These are phyloP conservation scores for Coprinopsis marcescibilis DNA, from an alignment of 768 basidiomycete species.

Conservation along the genomic window DNA sequence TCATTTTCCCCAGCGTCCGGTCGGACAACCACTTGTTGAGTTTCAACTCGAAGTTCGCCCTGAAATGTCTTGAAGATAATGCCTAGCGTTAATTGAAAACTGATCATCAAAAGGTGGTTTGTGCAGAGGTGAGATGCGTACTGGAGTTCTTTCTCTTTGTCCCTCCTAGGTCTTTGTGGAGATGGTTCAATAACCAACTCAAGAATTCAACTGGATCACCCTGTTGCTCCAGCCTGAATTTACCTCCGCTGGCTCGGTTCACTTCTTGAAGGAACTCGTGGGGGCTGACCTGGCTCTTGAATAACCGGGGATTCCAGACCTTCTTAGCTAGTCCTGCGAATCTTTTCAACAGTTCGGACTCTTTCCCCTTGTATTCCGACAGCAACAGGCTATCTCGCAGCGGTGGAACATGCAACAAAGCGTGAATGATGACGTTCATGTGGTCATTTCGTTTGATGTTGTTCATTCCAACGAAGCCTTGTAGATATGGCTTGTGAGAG, in stretches of 20 bases:
- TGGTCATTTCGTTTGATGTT: constrained; percentile 98
- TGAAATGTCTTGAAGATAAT: constrained; percentile 93
- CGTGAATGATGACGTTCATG: constrained; percentile 95
- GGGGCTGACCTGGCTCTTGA: constrained; percentile 98
- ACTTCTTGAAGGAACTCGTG: constrained; percentile 99
- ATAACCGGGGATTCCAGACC: constrained; percentile 92
- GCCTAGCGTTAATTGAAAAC: constrained; percentile 43
- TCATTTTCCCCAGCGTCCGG: constrained; percentile 68
- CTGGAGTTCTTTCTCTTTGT: constrained; percentile 89
- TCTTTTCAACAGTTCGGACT: constrained; percentile 82
- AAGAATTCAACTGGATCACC: constrained; percentile 97
- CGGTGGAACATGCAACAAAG: constrained; percentile 85
- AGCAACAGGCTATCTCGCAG: constrained; percentile 84
- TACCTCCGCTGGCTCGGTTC: constrained; percentile 78
- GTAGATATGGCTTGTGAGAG: constrained; percentile 70
- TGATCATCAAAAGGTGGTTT: constrained; percentile 6
- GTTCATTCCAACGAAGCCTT: constrained; percentile 95
- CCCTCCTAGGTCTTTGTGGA: constrained; percentile 93
- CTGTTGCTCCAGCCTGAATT: constrained; percentile 89
- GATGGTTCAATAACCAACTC: constrained; percentile 88
- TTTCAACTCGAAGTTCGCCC: constrained; percentile 88
- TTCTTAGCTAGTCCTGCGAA: constrained; percentile 87
- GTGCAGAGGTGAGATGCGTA: constrained; percentile 32
- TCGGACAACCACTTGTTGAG: constrained; percentile 86
- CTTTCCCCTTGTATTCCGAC: constrained; percentile 64